Percentiles rank a stretch among this genome's conserved stretches.
Conservation (phyloP, 306 rosid species). For the Cucumis melo region DNA sequence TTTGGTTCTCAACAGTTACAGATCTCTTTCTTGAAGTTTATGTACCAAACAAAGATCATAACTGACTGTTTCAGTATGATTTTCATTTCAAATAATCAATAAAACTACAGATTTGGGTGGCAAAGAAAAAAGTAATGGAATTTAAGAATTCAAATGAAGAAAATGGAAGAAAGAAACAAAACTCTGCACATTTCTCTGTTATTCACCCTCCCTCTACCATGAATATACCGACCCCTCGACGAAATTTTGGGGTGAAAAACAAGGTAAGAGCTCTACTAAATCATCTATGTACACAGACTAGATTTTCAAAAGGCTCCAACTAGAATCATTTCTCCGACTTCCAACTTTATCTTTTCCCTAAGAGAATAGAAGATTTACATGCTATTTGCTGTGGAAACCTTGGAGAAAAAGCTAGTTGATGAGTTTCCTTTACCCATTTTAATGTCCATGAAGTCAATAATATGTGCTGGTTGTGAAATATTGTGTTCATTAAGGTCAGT, state of each 20-base stretch:
- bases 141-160: background rate
- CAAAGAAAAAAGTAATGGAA: background rate
- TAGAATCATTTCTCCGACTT: background rate
- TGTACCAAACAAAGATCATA: background rate
- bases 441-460: constrained; percentile 59
- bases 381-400: constrained; percentile 15
- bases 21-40: background rate
- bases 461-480: constrained; percentile 61
- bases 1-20: background rate
- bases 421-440: constrained; percentile 25
- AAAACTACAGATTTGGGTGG: background rate
- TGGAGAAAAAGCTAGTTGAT: constrained; percentile 21
- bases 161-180: background rate
- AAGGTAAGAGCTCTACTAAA: background rate
- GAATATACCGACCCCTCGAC: background rate
- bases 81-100: background rate
- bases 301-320: background rate
- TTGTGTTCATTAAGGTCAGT: constrained; percentile 15
- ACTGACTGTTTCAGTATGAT: background rate
- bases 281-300: background rate
- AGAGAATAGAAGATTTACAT: constrained; percentile 3
- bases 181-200: constrained; percentile 4
- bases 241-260: background rate
- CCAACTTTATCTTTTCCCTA: background rate
- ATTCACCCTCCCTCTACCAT: background rate